Evolutionary conservation across 108 stramenopile genomes (phyloP), one percentile per base, ranked within the genome.

Genomic region (Nannochloropsis gaditana): DNA sequence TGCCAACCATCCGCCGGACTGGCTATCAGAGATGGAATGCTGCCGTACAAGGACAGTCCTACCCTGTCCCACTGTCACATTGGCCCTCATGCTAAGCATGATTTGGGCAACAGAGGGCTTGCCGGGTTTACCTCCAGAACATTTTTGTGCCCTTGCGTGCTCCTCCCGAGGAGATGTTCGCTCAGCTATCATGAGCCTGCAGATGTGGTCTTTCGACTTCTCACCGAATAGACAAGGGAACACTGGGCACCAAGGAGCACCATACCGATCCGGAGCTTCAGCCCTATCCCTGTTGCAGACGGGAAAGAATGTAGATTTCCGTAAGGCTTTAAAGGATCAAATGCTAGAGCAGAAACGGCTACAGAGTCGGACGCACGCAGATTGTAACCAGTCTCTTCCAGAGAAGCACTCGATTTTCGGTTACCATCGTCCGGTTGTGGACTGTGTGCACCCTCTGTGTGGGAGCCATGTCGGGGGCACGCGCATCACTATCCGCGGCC

Each of bases 91-190:
- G 19, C 59, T 73, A 0, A n/a, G 59, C 59, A 73, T 73, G 59
- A 73, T 73, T 73, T 73, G 59, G 59, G 59, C 59, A n/a, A 6
- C 59, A n/a, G 59, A 73, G n/a, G 59, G 59, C 59, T n/a, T 73
- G 4, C 59, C 59, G 19, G n/a, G 4, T n/a, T n/a, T 73, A n/a
- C 59, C 59, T n/a, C 59, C 2, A n/a, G n/a, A 15, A 15, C 19
- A 15, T n/a, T 73, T 73, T 2, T n/a, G 19, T 73, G 59, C 15
- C n/a, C 59, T 73, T 73, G 59, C 59, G 15, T n/a, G 59, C n/a
- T 73, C 59, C 15, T 73, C n/a, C 59, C 19, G 19, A 73, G 59
- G 59, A 4, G 59, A 73, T 73, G 59, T 73, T n/a, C 59, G 59
- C n/a, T 73, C 59, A 3, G 59, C 59, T n/a, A 73, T 73, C 59